Conservation (phyloP, 1,284 basidiomycete species). For the Cryptococcus sp. region DNA sequence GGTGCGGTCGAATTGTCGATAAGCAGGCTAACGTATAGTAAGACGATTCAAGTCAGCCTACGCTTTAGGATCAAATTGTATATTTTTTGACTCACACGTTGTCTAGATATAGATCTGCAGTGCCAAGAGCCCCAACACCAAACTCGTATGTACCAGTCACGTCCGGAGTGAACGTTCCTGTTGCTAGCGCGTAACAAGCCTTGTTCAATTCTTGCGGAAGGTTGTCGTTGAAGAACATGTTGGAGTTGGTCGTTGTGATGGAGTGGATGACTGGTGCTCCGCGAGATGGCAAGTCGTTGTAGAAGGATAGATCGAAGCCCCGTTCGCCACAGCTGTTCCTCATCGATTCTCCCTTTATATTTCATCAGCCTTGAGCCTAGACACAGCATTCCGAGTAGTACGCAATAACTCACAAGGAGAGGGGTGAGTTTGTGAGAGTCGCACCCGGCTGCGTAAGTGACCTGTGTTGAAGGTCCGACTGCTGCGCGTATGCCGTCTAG, state of each 20-base stretch:
- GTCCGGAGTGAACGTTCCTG: conserved; percentile 3
- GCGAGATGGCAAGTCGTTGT: neutral
- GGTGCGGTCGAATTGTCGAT: conserved; percentile 11
- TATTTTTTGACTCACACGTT: conserved; percentile 6
- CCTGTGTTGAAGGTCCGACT: conserved; percentile 1
- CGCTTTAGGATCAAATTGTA: no score
- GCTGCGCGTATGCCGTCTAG: conserved; percentile 63
- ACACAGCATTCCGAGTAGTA: neutral
- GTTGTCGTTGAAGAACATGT: conserved; percentile 14
- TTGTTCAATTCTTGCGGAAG: conserved; percentile 6
- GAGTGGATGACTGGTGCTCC: neutral
- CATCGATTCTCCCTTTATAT: neutral
- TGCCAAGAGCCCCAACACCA: conserved; percentile 5
- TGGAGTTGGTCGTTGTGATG: conserved; percentile 8
- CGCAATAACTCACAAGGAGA: conserved; percentile 2
- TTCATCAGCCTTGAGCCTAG: neutral
- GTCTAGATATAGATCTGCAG: conserved; percentile 5
- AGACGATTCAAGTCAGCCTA: no score
- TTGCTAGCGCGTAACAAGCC: conserved; percentile 7
- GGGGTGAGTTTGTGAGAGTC: conserved; percentile 12
- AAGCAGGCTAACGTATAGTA: neutral
- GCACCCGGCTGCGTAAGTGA: conserved; percentile 14
- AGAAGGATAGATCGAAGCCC: conserved; percentile 10
- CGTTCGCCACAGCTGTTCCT: neutral
- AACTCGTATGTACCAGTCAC: conserved; percentile 6